These are phyloP conservation scores for Cubamyces sp. DNA, from an alignment of 768 basidiomycete genomes.

Conservation along the genomic window DNA sequence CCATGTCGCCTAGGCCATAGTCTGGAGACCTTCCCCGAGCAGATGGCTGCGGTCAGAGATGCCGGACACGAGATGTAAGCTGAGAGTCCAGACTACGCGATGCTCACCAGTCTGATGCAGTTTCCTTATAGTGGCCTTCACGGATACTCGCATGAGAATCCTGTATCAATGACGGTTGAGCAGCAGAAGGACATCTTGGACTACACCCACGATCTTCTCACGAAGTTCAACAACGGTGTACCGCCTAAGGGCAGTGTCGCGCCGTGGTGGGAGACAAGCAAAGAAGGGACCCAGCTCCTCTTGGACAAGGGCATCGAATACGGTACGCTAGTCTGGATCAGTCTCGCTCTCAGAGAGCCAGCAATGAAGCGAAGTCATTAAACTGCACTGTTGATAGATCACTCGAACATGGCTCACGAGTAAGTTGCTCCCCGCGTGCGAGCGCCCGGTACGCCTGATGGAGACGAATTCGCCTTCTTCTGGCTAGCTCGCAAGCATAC, in stretches of 20 bases:
- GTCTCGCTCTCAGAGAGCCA: background rate
- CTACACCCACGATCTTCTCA: slow-evolving; percentile 65
- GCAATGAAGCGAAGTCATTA: background rate
- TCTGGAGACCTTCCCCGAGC: slow-evolving; percentile 72
- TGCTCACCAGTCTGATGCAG: background rate
- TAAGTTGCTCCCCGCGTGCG: slow-evolving; percentile 27
- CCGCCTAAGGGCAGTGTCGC: slow-evolving; percentile 69
- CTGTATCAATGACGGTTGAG: slow-evolving; percentile 56
- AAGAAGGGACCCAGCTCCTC: slow-evolving; percentile 64
- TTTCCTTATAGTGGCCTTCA: slow-evolving; percentile 54
- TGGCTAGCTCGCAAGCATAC: slow-evolving; percentile 58
- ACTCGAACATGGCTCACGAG: slow-evolving; percentile 62
- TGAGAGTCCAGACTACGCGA: background rate
- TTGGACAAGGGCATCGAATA: slow-evolving; percentile 78
- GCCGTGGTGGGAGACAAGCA: slow-evolving; percentile 82
- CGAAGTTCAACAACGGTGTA: slow-evolving; percentile 63
- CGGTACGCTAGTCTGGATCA: slow-evolving; percentile 41
- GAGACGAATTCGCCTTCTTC: background rate
- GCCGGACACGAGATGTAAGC: slow-evolving; percentile 71
- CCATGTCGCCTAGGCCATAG: slow-evolving; percentile 55
- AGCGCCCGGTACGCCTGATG: no score
- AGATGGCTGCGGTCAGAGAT: slow-evolving; percentile 72
- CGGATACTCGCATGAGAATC: slow-evolving; percentile 79
- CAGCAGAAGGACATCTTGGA: slow-evolving; percentile 77
- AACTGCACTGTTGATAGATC: slow-evolving; percentile 41